Percentiles rank a stretch among this genome's conserved stretches.
Evolutionary conservation across 2,329 filamentous ascomycete genomes (phyloP).

Genomic region (Aspergillus ochraceoroseus): DNA sequence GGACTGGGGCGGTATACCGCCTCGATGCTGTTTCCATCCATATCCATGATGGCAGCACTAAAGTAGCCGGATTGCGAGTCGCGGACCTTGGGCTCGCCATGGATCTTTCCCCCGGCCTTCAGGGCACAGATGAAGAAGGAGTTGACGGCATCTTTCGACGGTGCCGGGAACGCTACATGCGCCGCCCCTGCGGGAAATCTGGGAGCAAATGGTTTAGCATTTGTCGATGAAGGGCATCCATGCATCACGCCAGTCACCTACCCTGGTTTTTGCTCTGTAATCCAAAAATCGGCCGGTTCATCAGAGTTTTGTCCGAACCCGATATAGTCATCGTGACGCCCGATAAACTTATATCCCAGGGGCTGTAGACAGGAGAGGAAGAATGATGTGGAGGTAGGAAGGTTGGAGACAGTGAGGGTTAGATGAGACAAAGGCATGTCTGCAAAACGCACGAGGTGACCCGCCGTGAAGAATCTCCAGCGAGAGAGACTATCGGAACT

Average conservation of each 20-base stretch:
- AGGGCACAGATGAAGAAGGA: conserved; percentile 67
- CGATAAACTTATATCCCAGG: conserved; percentile 68
- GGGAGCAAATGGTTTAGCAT: conserved; percentile 20
- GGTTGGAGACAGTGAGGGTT: conserved; percentile 66
- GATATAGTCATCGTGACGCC: conserved; percentile 56
- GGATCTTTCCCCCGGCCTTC: conserved; percentile 58
- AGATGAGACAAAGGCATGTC: conserved; percentile 60
- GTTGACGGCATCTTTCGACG: conserved; percentile 60
- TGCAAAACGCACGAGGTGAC: conserved; percentile 7
- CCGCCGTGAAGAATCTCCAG: conserved; percentile 16
- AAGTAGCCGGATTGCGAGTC: conserved; percentile 54
- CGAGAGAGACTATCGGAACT: conserved; percentile 7
- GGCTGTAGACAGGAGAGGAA: conserved; percentile 74
- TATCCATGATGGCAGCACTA: conserved; percentile 64
- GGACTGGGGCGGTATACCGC: conserved; percentile 57
- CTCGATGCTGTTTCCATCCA: conserved; percentile 80
- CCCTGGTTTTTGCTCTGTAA: conserved; percentile 58
- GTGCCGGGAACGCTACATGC: conserved; percentile 64
- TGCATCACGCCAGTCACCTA: conserved; percentile 32
- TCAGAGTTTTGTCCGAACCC: conserved; percentile 56
- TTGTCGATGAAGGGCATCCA: neutral
- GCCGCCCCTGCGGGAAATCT: conserved; percentile 51
- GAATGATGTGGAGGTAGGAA: conserved; percentile 76
- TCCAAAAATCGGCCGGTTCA: conserved; percentile 56
- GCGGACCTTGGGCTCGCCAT: conserved; percentile 53